Evolutionary conservation across 2,329 filamentous ascomycete species (phyloP), one percentile per base, ranked within the genome.

Genomic region (Xylaria sp.): DNA sequence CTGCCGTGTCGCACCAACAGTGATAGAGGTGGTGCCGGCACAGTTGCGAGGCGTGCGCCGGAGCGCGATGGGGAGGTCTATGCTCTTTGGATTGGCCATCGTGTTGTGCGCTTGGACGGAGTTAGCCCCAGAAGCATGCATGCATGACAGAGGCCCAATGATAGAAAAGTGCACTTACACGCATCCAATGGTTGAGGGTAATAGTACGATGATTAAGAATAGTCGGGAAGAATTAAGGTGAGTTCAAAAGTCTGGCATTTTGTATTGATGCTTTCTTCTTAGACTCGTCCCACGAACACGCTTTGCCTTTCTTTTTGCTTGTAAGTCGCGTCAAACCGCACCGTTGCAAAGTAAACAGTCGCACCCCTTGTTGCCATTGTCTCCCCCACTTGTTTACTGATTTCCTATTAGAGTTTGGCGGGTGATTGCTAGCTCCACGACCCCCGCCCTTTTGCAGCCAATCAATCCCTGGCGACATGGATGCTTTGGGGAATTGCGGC

Each of bases 61-160:
- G 13, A 89, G 77, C n/a, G 88, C 86, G 67, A 89, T 84, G 2
- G 87, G 87, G 32, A 86, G 79, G 71, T 87, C 81, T 34, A 77
- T 68, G 44, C 72, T 56, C 25, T 68, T 56, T 44, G 61, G 63
- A 18, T 66, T 68, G 37, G 67, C 62, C 74, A 76, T 76, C 37
- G 68, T 66, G 70, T 52, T 25, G 51, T n/a, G 60, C 12, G 41
- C 63, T 69, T 54, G 65, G 20, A 34, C 32, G 20, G 12, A 41
- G 15, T 55, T n/a, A 51, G 48, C 13, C 48, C 15, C 15, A 23
- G 25, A 48, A 46, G 12, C 23, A 41, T 60, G 60, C 37, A 23
- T 54, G 37, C 28, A 28, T 28, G 18, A 37, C 54, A 51, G 51
- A 39, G 28, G 60, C 37, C 55, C 39, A 57, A 25, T 54, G 7